Evolutionary conservation across 805 yeast species (phyloP), one percentile per base, ranked within the genome.

Genomic region (Wickerhamiella sorbophila): DNA sequence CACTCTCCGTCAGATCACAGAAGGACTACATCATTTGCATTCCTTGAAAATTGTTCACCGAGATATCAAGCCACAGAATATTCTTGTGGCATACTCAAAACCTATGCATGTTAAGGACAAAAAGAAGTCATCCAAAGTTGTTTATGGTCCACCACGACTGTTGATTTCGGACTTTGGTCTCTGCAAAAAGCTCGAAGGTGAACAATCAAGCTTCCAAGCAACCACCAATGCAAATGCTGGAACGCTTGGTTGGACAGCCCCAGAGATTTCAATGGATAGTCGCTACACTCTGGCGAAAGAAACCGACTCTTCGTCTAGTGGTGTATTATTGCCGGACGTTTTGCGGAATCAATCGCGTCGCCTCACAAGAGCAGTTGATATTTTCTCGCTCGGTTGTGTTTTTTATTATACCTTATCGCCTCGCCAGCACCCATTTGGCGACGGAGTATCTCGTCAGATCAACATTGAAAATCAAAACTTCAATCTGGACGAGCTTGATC

Each of bases 191-290:
- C 64, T 91, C 40, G 98, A 91, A 47, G 74, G 77, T 14, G 97
- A 86, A 52, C 95, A 91, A 59, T 81, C 94, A 1, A 83, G 95
- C 1, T 88, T 88, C 59, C 71, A 88, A 47, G 94, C 95, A 0
- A 88, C 95, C 0, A 79, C 91, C 0, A 86, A 84, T 27, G 78
- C 85, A 53, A 93, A 94, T 16, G 94, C 96, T 0, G 98, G 98
- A 1, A 91, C 98, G 0, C 74, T 91, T 3, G 99, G 99, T 3
- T 91, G 98, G 98, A 72, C 96, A 52, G 97, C 99, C 0, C 98
- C 98, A 0, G 98, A 91, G 54, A 55, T 59, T 20, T 40, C 32
- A 2, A 38, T 42, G 44, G 42, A 24, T 12, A 24, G 43, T n/a
- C n/a, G 27, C 21, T 37, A 42, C 5, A 32, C 31, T 16, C 39